Base-by-base conservation (phyloP, 352 stramenopile species). In the Globisporangium abappressorium region DNA sequence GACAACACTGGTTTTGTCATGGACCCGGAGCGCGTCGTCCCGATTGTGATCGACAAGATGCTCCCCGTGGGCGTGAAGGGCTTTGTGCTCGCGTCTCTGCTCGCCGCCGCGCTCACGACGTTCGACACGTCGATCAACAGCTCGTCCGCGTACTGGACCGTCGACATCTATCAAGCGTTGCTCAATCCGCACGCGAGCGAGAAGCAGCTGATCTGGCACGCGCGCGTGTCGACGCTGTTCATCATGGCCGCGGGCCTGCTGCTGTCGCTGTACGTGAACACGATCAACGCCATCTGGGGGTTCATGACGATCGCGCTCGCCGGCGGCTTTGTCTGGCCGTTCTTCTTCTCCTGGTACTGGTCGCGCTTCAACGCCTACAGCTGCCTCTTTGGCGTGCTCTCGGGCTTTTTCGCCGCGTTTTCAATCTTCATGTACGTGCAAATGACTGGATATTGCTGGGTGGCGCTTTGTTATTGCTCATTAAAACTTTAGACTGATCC, bases 331-430 rank as follows among this genome's bases (percentile, higher is more conserved):
- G 79, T 91, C 24, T 91, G 79, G 78, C 83, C 84, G 12, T 91
- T 85, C 65, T 93, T 93, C 68, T 84, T 93, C 57, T 85, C 82
- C 26, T 93, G 85, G 85, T 93, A 93, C 55, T 93, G 85, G 85
- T 75, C 80, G 12, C 82, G 80, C 30, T 92, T 93, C 70, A 93
- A 91, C 62, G 85, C 81, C 5, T 74, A 71, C 26, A 87, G 85
- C 43, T 91, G 79, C 68, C 69, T 91, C 4, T 66, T 72, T 22
- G 85, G 85, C 15, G 73, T 92, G 30, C 49, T 78, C 20, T 78
- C 77, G 0, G 85, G 85, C 15, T 89, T 90, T 57, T 60, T 87
- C 22, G 70, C 79, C 5, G 81, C 85, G 0, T 70, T 87, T 43
- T 64, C 72, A 34, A 77, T 89, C 36, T 93, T 93, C 73, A 79